Base-by-base conservation (phyloP, 1,139 yeast species). In the Taiozyma sp. region DNA sequence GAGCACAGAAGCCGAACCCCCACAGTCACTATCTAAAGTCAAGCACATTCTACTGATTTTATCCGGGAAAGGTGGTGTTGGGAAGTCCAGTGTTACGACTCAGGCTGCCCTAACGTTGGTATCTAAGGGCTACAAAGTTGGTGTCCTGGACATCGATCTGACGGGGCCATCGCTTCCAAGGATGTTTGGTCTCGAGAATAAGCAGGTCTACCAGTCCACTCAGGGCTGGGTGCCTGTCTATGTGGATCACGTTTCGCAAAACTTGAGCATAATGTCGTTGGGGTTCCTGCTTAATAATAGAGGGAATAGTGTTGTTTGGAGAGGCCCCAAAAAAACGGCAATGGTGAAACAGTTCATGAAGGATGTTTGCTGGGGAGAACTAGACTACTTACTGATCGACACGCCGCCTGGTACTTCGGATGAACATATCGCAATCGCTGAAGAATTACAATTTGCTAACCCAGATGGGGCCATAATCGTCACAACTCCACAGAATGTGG, bases 381-480 rank as follows among this genome's bases (percentile, higher is more conserved):
- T 73, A 45, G 74, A 71, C 29, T 95, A 88, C 64, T 70, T 95
- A 51, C 71, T 95, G 43, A 91, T 95, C 9, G 99, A 95, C 64
- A 93, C 99, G 0, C 99, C 99, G 0, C 99, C 99, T 0, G 99
- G 99, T 0, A 93, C 99, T 0, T 86, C 96, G 0, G 99, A 95
- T 67, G 99, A 95, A 67, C 99, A 95, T 68, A 93, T 95, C 44
- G 91, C 97, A 3, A 85, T 95, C 32, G 98, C 97, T 2, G 98
- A 95, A 66, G 95, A 89, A 65, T 74, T 93, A 47, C 70, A 88
- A 52, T 83, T 81, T 49, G 83, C 86, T 10, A 77, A 80, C 1
- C 91, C 95, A 1, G 96, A 89, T 61, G 98, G 99, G 0, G 97
- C 97, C 0, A 81, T 95, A 5, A 79, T 95, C 8, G 99, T 95